Percentiles rank a stretch among this genome's conserved stretches.
Evolutionary conservation across 2,329 filamentous ascomycete species (phyloP).

Genomic region (Ophiostoma himal-ulmi): DNA sequence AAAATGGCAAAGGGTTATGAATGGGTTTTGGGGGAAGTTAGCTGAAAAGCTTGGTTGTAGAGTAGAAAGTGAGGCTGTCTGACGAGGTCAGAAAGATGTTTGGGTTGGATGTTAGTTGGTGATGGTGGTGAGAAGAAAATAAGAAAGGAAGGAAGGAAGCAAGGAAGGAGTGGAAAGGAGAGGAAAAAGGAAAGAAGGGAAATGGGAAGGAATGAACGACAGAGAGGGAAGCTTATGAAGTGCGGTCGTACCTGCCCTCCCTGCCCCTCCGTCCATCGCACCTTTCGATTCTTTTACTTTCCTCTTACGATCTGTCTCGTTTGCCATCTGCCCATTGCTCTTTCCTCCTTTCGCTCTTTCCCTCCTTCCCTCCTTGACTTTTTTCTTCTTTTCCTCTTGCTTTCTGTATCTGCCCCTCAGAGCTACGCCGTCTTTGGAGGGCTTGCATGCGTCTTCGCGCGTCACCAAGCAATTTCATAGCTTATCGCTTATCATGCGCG

Average conservation of each 20-base stretch:
- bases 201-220: neutral
- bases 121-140: neutral
- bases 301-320: neutral
- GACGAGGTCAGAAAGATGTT: conserved; percentile 1
- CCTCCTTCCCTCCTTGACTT: neutral
- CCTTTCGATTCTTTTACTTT: neutral
- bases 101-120: conserved; percentile 10
- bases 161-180: neutral
- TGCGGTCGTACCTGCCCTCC: conserved; percentile 12
- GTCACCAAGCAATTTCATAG: conserved; percentile 7
- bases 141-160: neutral
- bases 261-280: neutral
- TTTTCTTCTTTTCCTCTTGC: neutral
- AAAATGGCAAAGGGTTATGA: conserved; percentile 12
- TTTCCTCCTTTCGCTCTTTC: neutral
- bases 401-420: neutral
- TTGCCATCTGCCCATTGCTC: neutral
- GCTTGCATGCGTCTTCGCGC: neutral
- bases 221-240: conserved; percentile 6
- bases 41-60: neutral
- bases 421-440: conserved; percentile 14
- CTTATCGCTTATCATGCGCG: conserved; percentile 10
- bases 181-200: neutral
- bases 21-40: neutral
- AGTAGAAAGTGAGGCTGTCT: neutral